Conservation (phyloP, 768 basidiomycete species). For the Xerocomellus amylosporus region DNA sequence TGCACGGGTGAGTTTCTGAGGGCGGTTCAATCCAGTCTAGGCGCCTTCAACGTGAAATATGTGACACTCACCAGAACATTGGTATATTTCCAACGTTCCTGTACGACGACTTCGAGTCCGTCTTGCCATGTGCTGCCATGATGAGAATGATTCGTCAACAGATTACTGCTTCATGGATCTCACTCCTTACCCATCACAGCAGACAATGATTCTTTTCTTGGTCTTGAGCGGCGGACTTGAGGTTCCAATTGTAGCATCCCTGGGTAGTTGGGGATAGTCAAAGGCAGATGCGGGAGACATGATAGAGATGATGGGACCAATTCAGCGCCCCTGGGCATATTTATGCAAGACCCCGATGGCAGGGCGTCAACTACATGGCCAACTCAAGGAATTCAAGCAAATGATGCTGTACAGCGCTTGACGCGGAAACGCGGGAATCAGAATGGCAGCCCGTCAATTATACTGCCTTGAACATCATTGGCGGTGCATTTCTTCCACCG, state of each 20-base stretch:
- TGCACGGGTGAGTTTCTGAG: constrained; percentile 52
- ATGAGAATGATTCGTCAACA: constrained; percentile 1
- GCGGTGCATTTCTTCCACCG: background rate
- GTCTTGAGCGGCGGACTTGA: constrained; percentile 12
- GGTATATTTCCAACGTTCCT: constrained; percentile 48
- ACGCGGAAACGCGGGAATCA: background rate
- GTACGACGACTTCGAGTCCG: constrained; percentile 39
- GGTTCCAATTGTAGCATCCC: background rate
- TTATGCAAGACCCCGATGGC: constrained; percentile 18
- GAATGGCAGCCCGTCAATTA: background rate
- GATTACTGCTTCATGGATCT: background rate
- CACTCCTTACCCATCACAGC: constrained; percentile 65
- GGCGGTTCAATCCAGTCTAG: background rate
- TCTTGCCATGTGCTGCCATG: constrained; percentile 68
- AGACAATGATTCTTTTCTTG: constrained; percentile 64
- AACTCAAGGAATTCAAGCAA: background rate
- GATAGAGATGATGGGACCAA: background rate
- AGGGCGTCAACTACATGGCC: background rate
- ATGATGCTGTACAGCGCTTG: background rate
- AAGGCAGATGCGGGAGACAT: constrained; percentile 14
- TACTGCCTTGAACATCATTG: background rate
- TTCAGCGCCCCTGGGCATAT: constrained; percentile 10
- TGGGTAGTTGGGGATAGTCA: background rate
- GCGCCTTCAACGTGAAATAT: background rate
- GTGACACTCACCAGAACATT: constrained; percentile 48